Evolutionary conservation across 495 filamentous ascomycete genomes (phyloP), one percentile per base, ranked within the genome.

Genomic region (Penicillium goetzii): DNA sequence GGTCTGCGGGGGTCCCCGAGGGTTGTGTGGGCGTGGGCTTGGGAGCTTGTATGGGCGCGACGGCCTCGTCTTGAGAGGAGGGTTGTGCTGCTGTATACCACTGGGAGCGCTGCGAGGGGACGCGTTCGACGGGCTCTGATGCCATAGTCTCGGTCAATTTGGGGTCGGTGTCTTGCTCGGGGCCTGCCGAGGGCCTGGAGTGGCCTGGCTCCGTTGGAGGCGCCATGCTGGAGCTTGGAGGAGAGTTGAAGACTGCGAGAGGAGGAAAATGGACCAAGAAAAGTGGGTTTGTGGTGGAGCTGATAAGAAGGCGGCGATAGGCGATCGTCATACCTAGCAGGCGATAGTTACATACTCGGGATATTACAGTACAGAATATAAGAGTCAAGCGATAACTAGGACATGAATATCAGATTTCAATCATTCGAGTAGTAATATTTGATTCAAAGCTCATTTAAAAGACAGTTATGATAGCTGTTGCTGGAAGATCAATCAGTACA

Each of bases 221-320:
- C 43, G 56, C 23, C 23, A 41, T 41, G 55, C 21, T 6, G 1
- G 21, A 23, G 43, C 47, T 21, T n/a, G 25, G 12, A 30, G 25
- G 54, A 40, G 38, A 43, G 33, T 15, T 15, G 56, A 50, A 53
- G 58, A 23, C 33, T 38, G 14, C 45, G 43, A 21, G 49, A 19
- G 41, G 19, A 21, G 11, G 41, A 45, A 19, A 43, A 43, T 2
- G 41, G 10, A 47, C 43, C n/a, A 23, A 58, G 53, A 51, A 25
- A 58, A 55, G 55, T 58, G 61, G 56, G 36, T 54, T 54, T 32
- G 56, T 23, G 61, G 55, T 63, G 61, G 61, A 63, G 55, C 61
- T 47, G 61, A 63, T 63, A 58, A 59, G 55, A 41, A 30, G n/a
- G 25, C 54, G 40, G 4, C 47, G 54, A 50, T 47, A 33, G 43